These are phyloP conservation scores for Acmispon strigosus DNA, from an alignment of 306 rosid genomes.

Conservation along the genomic window DNA sequence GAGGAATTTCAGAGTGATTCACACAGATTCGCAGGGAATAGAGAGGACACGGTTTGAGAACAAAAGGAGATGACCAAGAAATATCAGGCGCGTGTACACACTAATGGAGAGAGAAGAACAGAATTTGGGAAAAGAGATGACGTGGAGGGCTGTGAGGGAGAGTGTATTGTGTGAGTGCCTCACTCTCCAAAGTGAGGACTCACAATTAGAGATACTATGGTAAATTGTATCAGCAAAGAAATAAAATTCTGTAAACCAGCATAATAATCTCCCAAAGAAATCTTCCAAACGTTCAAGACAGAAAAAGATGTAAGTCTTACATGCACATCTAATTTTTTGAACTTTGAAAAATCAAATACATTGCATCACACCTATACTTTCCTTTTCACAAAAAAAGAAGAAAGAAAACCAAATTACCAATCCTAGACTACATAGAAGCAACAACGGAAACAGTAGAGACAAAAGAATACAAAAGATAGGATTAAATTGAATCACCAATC, in stretches of 20 bases:
- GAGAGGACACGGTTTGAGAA: too few relatives aligned
- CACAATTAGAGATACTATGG: too few relatives aligned
- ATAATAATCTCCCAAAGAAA: not conserved
- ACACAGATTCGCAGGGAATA: too few relatives aligned
- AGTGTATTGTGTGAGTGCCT: too few relatives aligned
- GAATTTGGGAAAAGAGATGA: too few relatives aligned
- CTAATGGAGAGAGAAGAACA: too few relatives aligned
- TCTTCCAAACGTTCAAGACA: not conserved
- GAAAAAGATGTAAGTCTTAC: conserved; percentile 1
- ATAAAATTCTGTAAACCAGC: not conserved
- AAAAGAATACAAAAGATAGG: conserved; percentile 40
- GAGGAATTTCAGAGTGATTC: too few relatives aligned
- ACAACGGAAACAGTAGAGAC: conserved; percentile 14
- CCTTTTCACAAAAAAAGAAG: conserved; percentile 16
- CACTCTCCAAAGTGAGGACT: too few relatives aligned
- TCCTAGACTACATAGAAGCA: conserved; percentile 23
- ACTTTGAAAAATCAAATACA: conserved; percentile 1
- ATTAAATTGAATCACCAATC: conserved; percentile 29
- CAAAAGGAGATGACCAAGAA: too few relatives aligned
- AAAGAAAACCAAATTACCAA: not conserved
- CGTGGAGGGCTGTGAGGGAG: too few relatives aligned
- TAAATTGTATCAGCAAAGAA: not conserved
- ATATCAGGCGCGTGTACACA: too few relatives aligned
- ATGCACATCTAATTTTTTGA: not conserved
- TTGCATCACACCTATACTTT: conserved; percentile 19